Percentiles rank a stretch among this genome's conserved stretches.
Conservation (phyloP, 1,284 basidiomycete species). For the Ustilago tritici region DNA sequence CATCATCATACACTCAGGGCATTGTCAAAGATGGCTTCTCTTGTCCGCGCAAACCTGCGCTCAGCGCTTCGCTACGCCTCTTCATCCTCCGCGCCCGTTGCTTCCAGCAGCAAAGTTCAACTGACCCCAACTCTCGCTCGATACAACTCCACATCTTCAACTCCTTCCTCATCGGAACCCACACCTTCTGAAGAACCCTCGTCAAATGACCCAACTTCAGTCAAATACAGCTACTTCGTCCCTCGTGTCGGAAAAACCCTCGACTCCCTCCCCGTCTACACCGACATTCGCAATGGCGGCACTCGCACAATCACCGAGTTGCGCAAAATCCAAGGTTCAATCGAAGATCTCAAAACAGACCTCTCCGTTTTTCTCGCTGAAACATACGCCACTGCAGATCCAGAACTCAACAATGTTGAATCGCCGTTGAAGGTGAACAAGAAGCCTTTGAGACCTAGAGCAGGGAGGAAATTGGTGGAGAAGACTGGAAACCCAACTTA, state of each 20-base stretch:
- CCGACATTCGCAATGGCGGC: constrained; percentile 53
- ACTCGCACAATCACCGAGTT: constrained; percentile 50
- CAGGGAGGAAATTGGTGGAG: constrained; percentile 19
- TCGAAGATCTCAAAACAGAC: constrained; percentile 35
- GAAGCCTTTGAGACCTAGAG: constrained; percentile 22
- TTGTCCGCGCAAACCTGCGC: constrained; percentile 19
- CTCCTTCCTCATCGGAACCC: background rate
- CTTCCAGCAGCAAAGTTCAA: constrained; percentile 28
- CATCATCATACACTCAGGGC: background rate
- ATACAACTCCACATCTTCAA: constrained; percentile 23
- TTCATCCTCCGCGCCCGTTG: constrained; percentile 10
- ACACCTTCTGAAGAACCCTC: background rate
- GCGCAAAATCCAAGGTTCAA: constrained; percentile 55
- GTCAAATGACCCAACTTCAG: constrained; percentile 13
- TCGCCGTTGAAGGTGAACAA: constrained; percentile 25
- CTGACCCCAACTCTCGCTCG: constrained; percentile 1
- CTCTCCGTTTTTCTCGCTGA: constrained; percentile 36
- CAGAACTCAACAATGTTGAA: background rate
- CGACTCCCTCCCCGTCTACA: constrained; percentile 56
- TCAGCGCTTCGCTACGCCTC: constrained; percentile 14
- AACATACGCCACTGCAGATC: constrained; percentile 12
- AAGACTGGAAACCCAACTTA: constrained; percentile 23
- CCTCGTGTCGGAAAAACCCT: constrained; percentile 52
- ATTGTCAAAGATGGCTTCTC: constrained; percentile 20
- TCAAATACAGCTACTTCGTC: constrained; percentile 57